These are phyloP conservation scores for Penicillium subrubescens DNA, from an alignment of 495 filamentous ascomycete genomes.

Conservation along the genomic window DNA sequence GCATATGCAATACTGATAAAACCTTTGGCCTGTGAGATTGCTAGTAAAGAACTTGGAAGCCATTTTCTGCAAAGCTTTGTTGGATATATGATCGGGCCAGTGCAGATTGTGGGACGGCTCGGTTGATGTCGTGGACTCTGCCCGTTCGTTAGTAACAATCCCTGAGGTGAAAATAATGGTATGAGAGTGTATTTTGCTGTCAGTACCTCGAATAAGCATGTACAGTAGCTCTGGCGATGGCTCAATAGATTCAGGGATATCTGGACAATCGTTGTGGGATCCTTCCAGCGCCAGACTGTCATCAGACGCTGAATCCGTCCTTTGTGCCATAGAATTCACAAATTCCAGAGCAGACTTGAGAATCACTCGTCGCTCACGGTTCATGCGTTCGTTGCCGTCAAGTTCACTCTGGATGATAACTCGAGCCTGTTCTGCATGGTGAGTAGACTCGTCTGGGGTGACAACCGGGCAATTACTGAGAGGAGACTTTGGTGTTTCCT, in stretches of 20 bases:
- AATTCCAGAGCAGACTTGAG: conserved; percentile 29
- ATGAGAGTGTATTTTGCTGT: neutral
- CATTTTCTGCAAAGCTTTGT: conserved; percentile 28
- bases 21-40: conserved; percentile 14
- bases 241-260: conserved; percentile 9
- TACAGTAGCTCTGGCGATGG: conserved; percentile 29
- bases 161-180: neutral
- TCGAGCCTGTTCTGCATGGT: conserved; percentile 32
- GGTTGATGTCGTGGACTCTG: conserved; percentile 12
- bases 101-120: conserved; percentile 9
- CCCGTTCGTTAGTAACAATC: conserved; percentile 2
- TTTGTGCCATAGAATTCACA: conserved; percentile 25
- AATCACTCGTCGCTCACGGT: conserved; percentile 23
- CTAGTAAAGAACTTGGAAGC: conserved; percentile 14
- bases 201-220: conserved; percentile 33
- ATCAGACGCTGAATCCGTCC: conserved; percentile 1
- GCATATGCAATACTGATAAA: conserved; percentile 34
- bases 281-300: conserved; percentile 7
- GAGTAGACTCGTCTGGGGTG: conserved; percentile 20
- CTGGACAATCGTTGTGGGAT: neutral
- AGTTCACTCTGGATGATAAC: conserved; percentile 29
- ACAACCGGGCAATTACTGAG: conserved; percentile 7
- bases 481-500: conserved; percentile 10
- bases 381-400: conserved; percentile 20
- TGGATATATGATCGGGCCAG: conserved; percentile 37